Evolutionary conservation across 1,284 basidiomycete species (phyloP).

Genomic region (Cryptococcus sp.): DNA sequence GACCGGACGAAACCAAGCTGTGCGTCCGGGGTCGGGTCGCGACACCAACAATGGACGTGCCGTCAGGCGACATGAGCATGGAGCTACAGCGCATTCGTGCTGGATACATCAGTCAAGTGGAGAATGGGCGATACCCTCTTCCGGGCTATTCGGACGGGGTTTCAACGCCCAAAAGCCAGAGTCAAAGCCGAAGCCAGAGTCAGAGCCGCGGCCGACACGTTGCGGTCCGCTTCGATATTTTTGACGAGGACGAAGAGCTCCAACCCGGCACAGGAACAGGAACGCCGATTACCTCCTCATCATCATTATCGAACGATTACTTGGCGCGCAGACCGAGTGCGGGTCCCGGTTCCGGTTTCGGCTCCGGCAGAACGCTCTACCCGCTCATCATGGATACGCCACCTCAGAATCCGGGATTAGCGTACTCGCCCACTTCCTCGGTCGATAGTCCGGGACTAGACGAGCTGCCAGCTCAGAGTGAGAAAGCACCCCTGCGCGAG

Average conservation of each 20-base stretch:
- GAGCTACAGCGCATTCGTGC: not conserved
- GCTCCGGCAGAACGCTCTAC: not conserved
- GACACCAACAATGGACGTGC: not conserved
- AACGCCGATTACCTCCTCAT: too few relatives aligned
- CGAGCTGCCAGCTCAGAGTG: not conserved
- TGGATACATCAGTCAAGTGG: not conserved
- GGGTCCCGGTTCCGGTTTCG: not conserved
- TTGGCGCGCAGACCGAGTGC: not conserved
- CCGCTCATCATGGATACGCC: not conserved
- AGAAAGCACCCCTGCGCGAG: too few relatives aligned
- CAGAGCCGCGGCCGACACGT: not conserved
- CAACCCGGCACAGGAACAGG: not conserved
- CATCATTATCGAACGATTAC: too few relatives aligned
- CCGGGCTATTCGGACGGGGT: not conserved
- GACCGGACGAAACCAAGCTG: not conserved
- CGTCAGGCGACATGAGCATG: not conserved
- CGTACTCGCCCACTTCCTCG: not conserved
- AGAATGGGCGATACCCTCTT: conserved; percentile 3
- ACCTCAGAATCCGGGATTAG: not conserved
- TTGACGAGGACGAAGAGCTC: not conserved
- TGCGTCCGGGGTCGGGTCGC: not conserved
- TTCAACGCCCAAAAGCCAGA: not conserved
- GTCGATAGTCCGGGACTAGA: conserved; percentile 1
- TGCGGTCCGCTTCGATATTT: not conserved
- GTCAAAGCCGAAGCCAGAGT: conserved; percentile 39